A percentile compares a stretch with the other conserved stretches of the same genome.
phyloP scores from a whole-genome alignment of 495 filamentous ascomycete genomes.

The Penicillium roqueforti region DNA sequence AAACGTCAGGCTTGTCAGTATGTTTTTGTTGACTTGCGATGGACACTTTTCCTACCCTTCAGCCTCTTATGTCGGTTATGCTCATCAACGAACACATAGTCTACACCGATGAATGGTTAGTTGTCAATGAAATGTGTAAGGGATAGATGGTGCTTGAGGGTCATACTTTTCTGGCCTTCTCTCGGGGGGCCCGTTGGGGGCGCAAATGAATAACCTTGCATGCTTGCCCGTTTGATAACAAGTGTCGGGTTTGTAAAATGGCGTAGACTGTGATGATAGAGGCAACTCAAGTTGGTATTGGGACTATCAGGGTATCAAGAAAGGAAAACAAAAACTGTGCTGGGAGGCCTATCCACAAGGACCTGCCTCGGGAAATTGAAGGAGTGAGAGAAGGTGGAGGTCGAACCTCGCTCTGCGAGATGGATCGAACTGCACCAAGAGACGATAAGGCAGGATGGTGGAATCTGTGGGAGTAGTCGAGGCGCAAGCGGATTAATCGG shows the following conservation, averaged over 20 bases:
- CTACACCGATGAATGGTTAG: slow-evolving; percentile 39
- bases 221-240: slow-evolving; percentile 10
- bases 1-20: slow-evolving; percentile 9
- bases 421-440: neutral
- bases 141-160: neutral
- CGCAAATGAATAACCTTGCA: slow-evolving; percentile 48
- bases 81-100: slow-evolving; percentile 99
- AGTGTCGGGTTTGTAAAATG: neutral
- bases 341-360: slow-evolving; percentile 11
- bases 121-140: neutral
- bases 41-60: slow-evolving; percentile 64
- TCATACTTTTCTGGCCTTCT: slow-evolving; percentile 45
- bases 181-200: slow-evolving; percentile 42
- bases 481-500: neutral
- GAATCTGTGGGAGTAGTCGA: neutral
- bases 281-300: neutral
- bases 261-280: neutral
- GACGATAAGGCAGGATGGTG: neutral
- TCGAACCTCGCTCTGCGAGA: neutral
- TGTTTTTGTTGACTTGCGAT: slow-evolving; percentile 7
- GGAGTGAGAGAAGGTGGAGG: neutral
- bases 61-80: slow-evolving; percentile 96
- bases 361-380: slow-evolving; percentile 13
- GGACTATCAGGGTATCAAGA: slow-evolving; percentile 4
- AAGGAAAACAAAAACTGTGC: neutral